Evolutionary conservation across 2,329 filamentous ascomycete species (phyloP), one percentile per base, ranked within the genome.

Genomic region (Ophiostoma novo-ulmi): DNA sequence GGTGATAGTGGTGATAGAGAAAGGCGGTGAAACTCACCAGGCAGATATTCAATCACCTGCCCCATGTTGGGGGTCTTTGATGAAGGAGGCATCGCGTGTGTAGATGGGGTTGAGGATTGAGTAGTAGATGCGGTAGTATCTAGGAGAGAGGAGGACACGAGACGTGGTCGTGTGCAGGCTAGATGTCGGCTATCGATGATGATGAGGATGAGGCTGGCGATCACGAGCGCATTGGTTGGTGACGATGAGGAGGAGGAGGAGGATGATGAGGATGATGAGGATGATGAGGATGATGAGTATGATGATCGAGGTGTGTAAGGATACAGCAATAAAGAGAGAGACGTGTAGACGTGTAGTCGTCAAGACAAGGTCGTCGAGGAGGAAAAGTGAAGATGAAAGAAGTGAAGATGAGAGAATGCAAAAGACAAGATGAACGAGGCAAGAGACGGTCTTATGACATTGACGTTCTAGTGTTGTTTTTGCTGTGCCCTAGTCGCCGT

Each of bases 1-100:
- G 22, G 26, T 13, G 58, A 26, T 11, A 31, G 31, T 31, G 31
- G n/a, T 48, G 26, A 4, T 8, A 1, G 41, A 22, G 22, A 22
- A 20, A 35, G 61, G 52, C 48, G 69, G 65, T 39, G 72, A 71
- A 70, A 82, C 87, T 77, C 85, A 97, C 93, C 92, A 84, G 93
- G 91, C 77, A 97, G 97, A 81, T 97, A 97, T 84, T 97, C 94
- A 78, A 97, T 94, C 76, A 97, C 89, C 83, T 97, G 92, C 73
- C 92, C 93, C 82, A 92, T 87, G 80, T 88, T 91, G 79, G 86
- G 77, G 78, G 77, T 78, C 79, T 80, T 75, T 79, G 76, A 81
- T 74, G 84, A 82, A 80, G 84, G 83, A 74, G 83, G 82, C 85
- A 86, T 87, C 78, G 61, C 69, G 41, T 20, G 36, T 36, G 63